Evolutionary conservation across 768 basidiomycete species (phyloP), one percentile per base, ranked within the genome.

Genomic region (Clathrus columnatus): DNA sequence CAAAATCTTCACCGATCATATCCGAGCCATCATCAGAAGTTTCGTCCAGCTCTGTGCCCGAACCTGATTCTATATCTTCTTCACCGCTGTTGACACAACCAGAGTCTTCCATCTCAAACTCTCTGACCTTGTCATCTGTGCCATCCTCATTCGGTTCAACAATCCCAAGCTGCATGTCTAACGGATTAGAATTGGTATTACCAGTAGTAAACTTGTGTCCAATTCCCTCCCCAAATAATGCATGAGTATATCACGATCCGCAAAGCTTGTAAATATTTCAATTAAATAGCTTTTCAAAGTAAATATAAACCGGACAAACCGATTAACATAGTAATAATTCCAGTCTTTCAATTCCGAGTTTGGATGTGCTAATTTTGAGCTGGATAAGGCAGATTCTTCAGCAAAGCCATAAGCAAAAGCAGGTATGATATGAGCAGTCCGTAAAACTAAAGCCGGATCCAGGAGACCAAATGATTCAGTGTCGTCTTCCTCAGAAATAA

Each of bases 191-290:
- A n/a, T n/a, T n/a, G n/a, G n/a, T n/a, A n/a, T n/a, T n/a, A n/a
- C n/a, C n/a, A n/a, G n/a, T n/a, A n/a, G n/a, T n/a, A n/a, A n/a
- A n/a, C n/a, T n/a, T n/a, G n/a, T n/a, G n/a, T n/a, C n/a, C n/a
- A n/a, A n/a, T n/a, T n/a, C 65, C 0, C 60, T 56, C 3, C 65
- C 67, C 6, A 36, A 24, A 52, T 62, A 64, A 1, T 60, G 60
- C 60, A 65, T 63, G 32, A 59, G 49, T 60, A 66, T 61, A 46
- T 69, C 68, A 0, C 62, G 54, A 48, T 68, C 67, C 11, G 59
- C 61, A 54, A 68, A 67, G 28, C 67, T 68, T 28, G 5, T 51
- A n/a, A 20, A 36, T 11, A 10, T 32, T n/a, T 18, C 17, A 26
- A 20, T 49, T 5, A 26, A 23, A 49, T 49, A 7, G 7, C 7